Conservation (phyloP, 1,139 yeast species). For the Eremothecium cymbalariae region DNA sequence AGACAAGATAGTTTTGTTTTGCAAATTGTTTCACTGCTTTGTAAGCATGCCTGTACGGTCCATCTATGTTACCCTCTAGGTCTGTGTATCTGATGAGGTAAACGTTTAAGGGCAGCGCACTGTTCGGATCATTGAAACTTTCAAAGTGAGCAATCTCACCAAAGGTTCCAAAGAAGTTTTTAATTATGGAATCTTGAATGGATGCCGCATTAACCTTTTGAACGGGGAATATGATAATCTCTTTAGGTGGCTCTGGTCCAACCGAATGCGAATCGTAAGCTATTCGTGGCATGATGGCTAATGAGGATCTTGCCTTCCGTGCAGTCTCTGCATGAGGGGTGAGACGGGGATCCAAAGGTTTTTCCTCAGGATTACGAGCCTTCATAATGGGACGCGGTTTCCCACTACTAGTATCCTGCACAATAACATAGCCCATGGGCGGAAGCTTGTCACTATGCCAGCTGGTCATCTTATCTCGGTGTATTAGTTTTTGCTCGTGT, state of each 20-base stretch:
- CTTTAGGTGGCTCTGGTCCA: slow-evolving; percentile 68
- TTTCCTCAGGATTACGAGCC: slow-evolving; percentile 18
- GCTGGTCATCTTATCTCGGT: slow-evolving; percentile 19
- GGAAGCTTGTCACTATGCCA: slow-evolving; percentile 30
- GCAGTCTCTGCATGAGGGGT: slow-evolving; percentile 18
- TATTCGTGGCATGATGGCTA: slow-evolving; percentile 47
- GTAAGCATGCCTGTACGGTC: slow-evolving; percentile 42
- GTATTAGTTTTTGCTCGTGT: slow-evolving; percentile 14
- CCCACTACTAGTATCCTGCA: slow-evolving; percentile 36
- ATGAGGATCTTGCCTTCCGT: slow-evolving; percentile 29
- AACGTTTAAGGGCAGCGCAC: slow-evolving; percentile 75
- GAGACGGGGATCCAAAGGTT: slow-evolving; percentile 37
- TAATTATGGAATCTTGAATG: slow-evolving; percentile 30
- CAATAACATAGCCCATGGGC: slow-evolving; percentile 52
- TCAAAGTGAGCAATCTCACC: slow-evolving; percentile 56
- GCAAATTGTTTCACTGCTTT: slow-evolving; percentile 34
- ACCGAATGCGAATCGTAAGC: slow-evolving; percentile 61
- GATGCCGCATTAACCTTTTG: slow-evolving; percentile 33
- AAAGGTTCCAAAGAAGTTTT: slow-evolving; percentile 49
- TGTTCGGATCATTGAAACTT: slow-evolving; percentile 59
- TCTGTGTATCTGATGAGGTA: slow-evolving; percentile 62
- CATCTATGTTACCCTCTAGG: slow-evolving; percentile 32
- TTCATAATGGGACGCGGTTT: slow-evolving; percentile 32
- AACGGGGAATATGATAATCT: slow-evolving; percentile 63
- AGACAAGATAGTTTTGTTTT: slow-evolving; percentile 32